Percentiles rank a stretch among this genome's conserved stretches.
These are phyloP conservation scores for Daldinia sp. DNA, from an alignment of 2,329 filamentous ascomycete genomes.

Conservation along the genomic window DNA sequence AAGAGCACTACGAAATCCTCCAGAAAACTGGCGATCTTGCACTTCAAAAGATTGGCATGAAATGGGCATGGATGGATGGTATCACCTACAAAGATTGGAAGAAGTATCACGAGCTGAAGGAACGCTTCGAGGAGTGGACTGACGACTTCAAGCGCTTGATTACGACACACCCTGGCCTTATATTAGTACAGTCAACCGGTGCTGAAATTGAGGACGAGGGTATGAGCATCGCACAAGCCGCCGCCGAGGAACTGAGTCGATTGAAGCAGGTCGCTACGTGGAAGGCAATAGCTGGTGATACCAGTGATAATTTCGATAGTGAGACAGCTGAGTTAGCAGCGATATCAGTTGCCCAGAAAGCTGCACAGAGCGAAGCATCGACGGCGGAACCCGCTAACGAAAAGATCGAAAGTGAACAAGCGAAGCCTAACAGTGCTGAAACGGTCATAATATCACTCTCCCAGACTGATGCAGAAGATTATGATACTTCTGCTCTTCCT, in stretches of 20 bases:
- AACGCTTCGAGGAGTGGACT: slow-evolving; percentile 86
- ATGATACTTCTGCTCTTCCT: slow-evolving; percentile 43
- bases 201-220: slow-evolving; percentile 79
- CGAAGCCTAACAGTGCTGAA: slow-evolving; percentile 44
- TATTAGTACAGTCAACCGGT: slow-evolving; percentile 74
- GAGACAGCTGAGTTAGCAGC: slow-evolving; percentile 71
- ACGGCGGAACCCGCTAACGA: slow-evolving; percentile 32
- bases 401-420: slow-evolving; percentile 51
- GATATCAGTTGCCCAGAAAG: slow-evolving; percentile 56
- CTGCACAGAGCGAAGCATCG: slow-evolving; percentile 47
- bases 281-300: slow-evolving; percentile 83
- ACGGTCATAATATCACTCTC: slow-evolving; percentile 46
- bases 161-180: slow-evolving; percentile 77
- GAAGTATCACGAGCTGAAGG: slow-evolving; percentile 90
- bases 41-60: slow-evolving; percentile 91
- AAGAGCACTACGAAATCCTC: slow-evolving; percentile 84
- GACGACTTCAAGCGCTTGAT: slow-evolving; percentile 82
- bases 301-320: slow-evolving; percentile 81
- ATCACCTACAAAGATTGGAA: slow-evolving; percentile 98
- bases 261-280: slow-evolving; percentile 86
- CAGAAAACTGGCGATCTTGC: slow-evolving; percentile 86
- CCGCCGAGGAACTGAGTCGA: slow-evolving; percentile 81
- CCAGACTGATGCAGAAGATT: slow-evolving; percentile 36
- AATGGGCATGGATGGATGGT: slow-evolving; percentile 95
- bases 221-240: slow-evolving; percentile 82